A percentile compares a stretch with the other conserved stretches of the same genome.
phyloP scores from a whole-genome alignment of 2,329 filamentous ascomycete species.

The Daldinia sp. region DNA sequence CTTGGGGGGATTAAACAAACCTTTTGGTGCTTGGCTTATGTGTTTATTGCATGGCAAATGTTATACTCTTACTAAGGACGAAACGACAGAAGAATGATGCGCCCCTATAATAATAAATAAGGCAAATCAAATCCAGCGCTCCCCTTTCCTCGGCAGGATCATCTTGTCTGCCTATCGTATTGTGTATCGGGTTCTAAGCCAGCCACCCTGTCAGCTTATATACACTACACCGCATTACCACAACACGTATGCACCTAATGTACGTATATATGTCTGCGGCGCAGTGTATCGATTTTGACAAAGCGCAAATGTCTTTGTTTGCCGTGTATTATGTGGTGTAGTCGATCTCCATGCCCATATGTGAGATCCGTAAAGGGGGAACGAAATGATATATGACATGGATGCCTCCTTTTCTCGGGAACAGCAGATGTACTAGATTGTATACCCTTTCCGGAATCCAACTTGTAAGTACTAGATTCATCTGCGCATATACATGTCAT shows the following conservation, averaged over 20 bases:
- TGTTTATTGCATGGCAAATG: background rate
- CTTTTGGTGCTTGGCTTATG: no score
- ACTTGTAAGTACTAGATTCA: background rate
- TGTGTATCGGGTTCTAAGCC: background rate
- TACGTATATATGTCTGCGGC: background rate
- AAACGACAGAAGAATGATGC: background rate
- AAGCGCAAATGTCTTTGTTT: background rate
- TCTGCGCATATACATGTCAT: background rate
- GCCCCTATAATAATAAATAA: background rate
- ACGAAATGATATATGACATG: constrained; percentile 26
- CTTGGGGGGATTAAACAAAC: no score
- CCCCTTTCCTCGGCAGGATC: background rate
- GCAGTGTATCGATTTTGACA: background rate
- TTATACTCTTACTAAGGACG: constrained; percentile 9
- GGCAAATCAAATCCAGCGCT: background rate
- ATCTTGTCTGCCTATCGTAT: background rate
- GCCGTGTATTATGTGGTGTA: background rate
- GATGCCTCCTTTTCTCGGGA: background rate
- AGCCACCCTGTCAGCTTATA: constrained; percentile 23
- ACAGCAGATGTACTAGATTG: background rate
- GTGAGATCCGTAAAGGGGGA: constrained; percentile 22
- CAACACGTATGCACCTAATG: constrained; percentile 17
- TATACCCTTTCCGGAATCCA: background rate
- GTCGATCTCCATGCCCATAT: constrained; percentile 21
- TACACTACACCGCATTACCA: constrained; percentile 28